A percentile compares a stretch with the other conserved stretches of the same genome.
These are phyloP conservation scores for Rhizopogon roseolus DNA, from an alignment of 768 basidiomycete species.

Conservation along the genomic window DNA sequence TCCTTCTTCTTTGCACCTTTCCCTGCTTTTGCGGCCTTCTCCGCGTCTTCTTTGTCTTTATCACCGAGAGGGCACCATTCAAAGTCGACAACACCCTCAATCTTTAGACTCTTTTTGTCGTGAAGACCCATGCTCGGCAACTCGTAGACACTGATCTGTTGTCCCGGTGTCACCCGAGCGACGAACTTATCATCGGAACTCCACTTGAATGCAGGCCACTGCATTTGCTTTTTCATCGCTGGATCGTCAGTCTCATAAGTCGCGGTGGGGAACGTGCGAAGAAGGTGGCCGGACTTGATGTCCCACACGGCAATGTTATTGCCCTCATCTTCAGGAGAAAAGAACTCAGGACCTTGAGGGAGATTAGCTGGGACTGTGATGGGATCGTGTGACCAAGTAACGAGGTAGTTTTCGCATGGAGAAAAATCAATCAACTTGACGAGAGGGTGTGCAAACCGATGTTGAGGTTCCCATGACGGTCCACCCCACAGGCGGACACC, in stretches of 20 bases:
- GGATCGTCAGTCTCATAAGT: slow-evolving; percentile 52
- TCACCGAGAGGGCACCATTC: slow-evolving; percentile 97
- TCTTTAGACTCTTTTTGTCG: slow-evolving; percentile 95
- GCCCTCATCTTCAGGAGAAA: slow-evolving; percentile 93
- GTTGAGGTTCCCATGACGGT: slow-evolving; percentile 79
- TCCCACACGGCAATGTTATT: slow-evolving; percentile 99
- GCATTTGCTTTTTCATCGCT: slow-evolving; percentile 72
- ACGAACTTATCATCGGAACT: slow-evolving; percentile 95
- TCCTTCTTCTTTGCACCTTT: slow-evolving; percentile 69
- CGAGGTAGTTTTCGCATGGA: slow-evolving; percentile 91
- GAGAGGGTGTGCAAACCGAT: slow-evolving; percentile 91
- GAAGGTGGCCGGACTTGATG: slow-evolving; percentile 85
- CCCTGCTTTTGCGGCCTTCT: slow-evolving; percentile 33
- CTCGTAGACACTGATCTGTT: slow-evolving; percentile 96
- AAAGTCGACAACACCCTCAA: slow-evolving; percentile 96
- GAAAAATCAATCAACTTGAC: slow-evolving; percentile 97
- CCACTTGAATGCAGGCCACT: slow-evolving; percentile 97
- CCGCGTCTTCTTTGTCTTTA: slow-evolving; percentile 73
- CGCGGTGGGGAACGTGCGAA: slow-evolving; percentile 84
- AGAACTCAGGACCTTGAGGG: slow-evolving; percentile 76
- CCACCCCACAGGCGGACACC: slow-evolving; percentile 97
- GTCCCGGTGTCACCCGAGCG: slow-evolving; percentile 82
- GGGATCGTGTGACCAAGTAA: slow-evolving; percentile 96
- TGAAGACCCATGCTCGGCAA: slow-evolving; percentile 91
- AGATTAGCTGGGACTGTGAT: slow-evolving; percentile 82